Evolutionary conservation across 768 basidiomycete species (phyloP).

Genomic region (Boletus vinaceobasis): DNA sequence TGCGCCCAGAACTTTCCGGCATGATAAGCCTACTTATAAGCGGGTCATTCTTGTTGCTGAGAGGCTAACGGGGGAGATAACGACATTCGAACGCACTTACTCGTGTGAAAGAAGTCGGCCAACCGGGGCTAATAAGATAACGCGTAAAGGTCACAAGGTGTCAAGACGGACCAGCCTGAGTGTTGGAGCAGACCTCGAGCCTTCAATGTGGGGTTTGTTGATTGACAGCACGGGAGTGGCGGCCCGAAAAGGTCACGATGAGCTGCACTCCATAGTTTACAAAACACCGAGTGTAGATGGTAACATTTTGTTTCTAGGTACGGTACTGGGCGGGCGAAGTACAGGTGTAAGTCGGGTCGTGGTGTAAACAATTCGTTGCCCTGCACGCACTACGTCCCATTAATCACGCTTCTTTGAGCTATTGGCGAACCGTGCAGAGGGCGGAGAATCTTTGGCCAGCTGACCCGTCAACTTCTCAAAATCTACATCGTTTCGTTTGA

Average conservation of each 20-base stretch:
- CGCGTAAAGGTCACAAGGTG: constrained; percentile 4
- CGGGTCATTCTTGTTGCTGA: not conserved
- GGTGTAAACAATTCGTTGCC: not conserved
- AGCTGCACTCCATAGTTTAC: not conserved
- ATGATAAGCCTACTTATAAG: constrained; percentile 4
- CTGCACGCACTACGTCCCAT: constrained; percentile 4
- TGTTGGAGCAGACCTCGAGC: not conserved
- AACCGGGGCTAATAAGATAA: constrained; percentile 1
- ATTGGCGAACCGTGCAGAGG: constrained; percentile 20
- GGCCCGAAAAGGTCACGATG: not conserved
- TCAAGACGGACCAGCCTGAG: not conserved
- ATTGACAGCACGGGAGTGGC: not conserved
- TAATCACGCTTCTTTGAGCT: constrained; percentile 30
- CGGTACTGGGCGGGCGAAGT: not conserved
- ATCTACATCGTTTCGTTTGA: constrained; percentile 30
- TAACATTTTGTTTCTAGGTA: not conserved
- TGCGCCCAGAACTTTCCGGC: not conserved
- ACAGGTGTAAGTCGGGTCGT: not conserved
- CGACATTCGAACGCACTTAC: not conserved
- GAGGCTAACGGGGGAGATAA: not conserved
- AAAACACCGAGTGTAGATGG: not conserved
- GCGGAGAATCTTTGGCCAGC: constrained; percentile 16
- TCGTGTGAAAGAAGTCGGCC: constrained; percentile 9
- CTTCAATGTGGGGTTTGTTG: not conserved
- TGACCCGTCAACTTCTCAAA: constrained; percentile 29